Evolutionary conservation across 2,329 filamentous ascomycete genomes (phyloP).

Genomic region (Cryoendolithus antarcticus): DNA sequence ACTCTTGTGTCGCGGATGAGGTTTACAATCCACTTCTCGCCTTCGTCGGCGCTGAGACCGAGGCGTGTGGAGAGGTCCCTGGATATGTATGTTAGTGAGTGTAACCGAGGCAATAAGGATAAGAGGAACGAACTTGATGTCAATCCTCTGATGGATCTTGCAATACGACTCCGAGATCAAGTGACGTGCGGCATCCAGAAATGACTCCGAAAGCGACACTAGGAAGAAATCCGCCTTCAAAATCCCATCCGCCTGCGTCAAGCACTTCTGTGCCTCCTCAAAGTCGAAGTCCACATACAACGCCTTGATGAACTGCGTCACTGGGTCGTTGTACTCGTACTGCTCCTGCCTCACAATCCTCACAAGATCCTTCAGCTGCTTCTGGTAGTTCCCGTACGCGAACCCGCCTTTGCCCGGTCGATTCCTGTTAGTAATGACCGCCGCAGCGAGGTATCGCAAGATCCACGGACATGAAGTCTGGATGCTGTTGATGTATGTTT

Average conservation of each 20-base stretch:
- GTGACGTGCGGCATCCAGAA: slow-evolving; percentile 89
- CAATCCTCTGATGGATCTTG: slow-evolving; percentile 98
- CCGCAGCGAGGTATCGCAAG: slow-evolving; percentile 81
- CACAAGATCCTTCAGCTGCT: slow-evolving; percentile 94
- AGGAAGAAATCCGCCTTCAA: slow-evolving; percentile 94
- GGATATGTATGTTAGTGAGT: slow-evolving; percentile 11
- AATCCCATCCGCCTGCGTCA: slow-evolving; percentile 79
- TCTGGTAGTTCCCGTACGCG: slow-evolving; percentile 94
- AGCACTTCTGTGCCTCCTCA: slow-evolving; percentile 84
- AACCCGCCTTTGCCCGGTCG: slow-evolving; percentile 72
- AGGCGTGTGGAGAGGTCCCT: slow-evolving; percentile 83
- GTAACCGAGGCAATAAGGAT: background rate
- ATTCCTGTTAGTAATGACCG: slow-evolving; percentile 78
- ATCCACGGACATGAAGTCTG: slow-evolving; percentile 97
- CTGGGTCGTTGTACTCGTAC: slow-evolving; percentile 93
- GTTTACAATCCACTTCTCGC: slow-evolving; percentile 99
- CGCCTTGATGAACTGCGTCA: slow-evolving; percentile 92
- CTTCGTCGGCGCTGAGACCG: slow-evolving; percentile 83
- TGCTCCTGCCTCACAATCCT: slow-evolving; percentile 92
- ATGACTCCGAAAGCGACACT: slow-evolving; percentile 66
- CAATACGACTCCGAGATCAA: slow-evolving; percentile 98
- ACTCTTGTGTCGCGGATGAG: slow-evolving; percentile 94
- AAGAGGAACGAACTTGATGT: slow-evolving; percentile 60
- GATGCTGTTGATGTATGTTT: slow-evolving; percentile 98
- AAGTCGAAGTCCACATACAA: slow-evolving; percentile 96